Conservation (phyloP, 371 early-diverging fungal species). For the Gilbertella persicaria region DNA sequence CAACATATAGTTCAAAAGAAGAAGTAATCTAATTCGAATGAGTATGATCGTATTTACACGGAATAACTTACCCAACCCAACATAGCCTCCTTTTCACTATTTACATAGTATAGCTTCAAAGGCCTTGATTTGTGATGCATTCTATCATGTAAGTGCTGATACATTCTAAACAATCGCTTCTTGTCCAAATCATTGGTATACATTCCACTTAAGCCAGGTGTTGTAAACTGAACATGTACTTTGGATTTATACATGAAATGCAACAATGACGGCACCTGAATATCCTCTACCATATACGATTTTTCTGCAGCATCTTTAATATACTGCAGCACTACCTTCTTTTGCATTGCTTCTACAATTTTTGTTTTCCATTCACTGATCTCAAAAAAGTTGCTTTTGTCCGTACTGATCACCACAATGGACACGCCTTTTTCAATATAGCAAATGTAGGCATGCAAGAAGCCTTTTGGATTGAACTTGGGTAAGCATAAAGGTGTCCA, state of each 20-base stretch:
- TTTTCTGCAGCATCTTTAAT: slow-evolving; percentile 36
- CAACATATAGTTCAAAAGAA: slow-evolving; percentile 72
- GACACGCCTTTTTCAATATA: slow-evolving; percentile 73
- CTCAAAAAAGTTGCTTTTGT: slow-evolving; percentile 83
- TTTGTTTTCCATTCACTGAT: slow-evolving; percentile 70
- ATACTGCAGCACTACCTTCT: slow-evolving; percentile 23
- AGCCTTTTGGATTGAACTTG: slow-evolving; percentile 84
- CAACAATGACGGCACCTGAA: slow-evolving; percentile 68
- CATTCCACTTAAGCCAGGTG: slow-evolving; percentile 56
- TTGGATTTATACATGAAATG: slow-evolving; percentile 81
- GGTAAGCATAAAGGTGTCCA: slow-evolving; percentile 98
- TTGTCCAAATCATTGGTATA: slow-evolving; percentile 45
- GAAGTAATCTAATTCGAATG: slow-evolving; percentile 55
- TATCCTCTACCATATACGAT: slow-evolving; percentile 53
- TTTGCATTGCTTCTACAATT: slow-evolving; percentile 55
- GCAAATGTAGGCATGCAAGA: slow-evolving; percentile 87
- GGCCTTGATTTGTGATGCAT: slow-evolving; percentile 63
- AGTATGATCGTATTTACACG: background rate
- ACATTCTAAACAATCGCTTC: slow-evolving; percentile 60
- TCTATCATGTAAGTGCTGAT: slow-evolving; percentile 66
- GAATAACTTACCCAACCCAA: slow-evolving; percentile 67
- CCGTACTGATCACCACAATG: slow-evolving; percentile 76
- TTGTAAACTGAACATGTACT: slow-evolving; percentile 68
- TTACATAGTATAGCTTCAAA: slow-evolving; percentile 62
- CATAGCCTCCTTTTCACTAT: slow-evolving; percentile 63